phyloP scores from a whole-genome alignment of 148 eudicot genomes.

The Arbutus unedo region DNA sequence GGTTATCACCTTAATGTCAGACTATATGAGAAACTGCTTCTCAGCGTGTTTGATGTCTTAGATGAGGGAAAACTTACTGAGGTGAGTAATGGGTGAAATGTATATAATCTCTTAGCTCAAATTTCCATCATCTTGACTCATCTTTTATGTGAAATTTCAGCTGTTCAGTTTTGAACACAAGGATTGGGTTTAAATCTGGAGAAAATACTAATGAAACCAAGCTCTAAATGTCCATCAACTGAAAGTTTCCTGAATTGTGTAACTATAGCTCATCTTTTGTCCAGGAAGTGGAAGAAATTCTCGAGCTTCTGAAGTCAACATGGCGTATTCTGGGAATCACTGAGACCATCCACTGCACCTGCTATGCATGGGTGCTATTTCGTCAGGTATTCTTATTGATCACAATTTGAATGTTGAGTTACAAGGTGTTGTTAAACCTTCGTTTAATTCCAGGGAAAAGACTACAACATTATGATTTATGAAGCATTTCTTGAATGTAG shows the following conservation, averaged over 20 bases:
- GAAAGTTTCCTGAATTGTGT: not conserved
- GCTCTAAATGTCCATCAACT: slow-evolving; percentile 6
- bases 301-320: slow-evolving; percentile 94
- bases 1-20: slow-evolving; percentile 97
- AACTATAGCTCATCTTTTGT: slow-evolving; percentile 13
- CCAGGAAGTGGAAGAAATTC: slow-evolving; percentile 95
- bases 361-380: slow-evolving; percentile 94
- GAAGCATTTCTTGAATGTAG: not conserved
- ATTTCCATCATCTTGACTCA: not conserved
- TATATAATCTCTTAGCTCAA: not conserved
- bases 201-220: slow-evolving; percentile 5
- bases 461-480: not conserved
- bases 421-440: not conserved
- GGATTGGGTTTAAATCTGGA: not conserved
- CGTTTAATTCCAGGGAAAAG: not conserved
- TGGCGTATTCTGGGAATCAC: slow-evolving; percentile 95
- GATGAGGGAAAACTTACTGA: slow-evolving; percentile 99
- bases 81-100: slow-evolving; percentile 33
- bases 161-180: not conserved
- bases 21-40: slow-evolving; percentile 90
- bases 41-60: slow-evolving; percentile 88
- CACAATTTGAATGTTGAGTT: slow-evolving; percentile 4
- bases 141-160: not conserved
- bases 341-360: slow-evolving; percentile 88
- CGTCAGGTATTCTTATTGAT: slow-evolving; percentile 70